Percentiles rank a stretch among this genome's conserved stretches.
Evolutionary conservation across 768 basidiomycete species (phyloP).

Genomic region (Tylopilus plumbeoviolaceoides): DNA sequence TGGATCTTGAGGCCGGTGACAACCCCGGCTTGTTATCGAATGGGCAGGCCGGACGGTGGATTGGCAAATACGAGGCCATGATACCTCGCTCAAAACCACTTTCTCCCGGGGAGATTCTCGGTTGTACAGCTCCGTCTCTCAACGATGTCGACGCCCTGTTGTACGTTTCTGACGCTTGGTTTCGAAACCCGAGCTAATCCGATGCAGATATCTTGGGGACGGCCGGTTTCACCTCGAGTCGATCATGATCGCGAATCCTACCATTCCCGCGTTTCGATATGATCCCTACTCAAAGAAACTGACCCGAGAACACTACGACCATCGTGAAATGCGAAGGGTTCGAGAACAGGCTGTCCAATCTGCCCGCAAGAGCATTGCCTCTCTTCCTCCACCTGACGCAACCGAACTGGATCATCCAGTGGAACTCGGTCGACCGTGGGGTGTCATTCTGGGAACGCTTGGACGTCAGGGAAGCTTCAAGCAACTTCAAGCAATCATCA

Average conservation of each 20-base stretch:
- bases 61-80: conserved; percentile 64
- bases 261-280: conserved; percentile 93
- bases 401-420: conserved; percentile 3
- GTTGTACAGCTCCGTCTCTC: conserved; percentile 90
- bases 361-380: conserved; percentile 63
- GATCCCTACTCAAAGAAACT: conserved; percentile 98
- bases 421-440: conserved; percentile 56
- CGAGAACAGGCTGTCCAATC: conserved; percentile 71
- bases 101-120: conserved; percentile 94
- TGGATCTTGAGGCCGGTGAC: conserved; percentile 29
- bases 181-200: conserved; percentile 1
- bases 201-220: conserved; percentile 88
- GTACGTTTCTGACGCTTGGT: conserved; percentile 41
- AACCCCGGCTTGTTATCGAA: not conserved
- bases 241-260: conserved; percentile 99
- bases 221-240: conserved; percentile 98
- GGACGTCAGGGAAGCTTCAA: conserved; percentile 91
- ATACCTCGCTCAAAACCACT: conserved; percentile 90
- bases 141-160: conserved; percentile 83
- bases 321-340: conserved; percentile 76
- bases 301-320: conserved; percentile 88
- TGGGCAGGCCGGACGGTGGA: conserved; percentile 35
- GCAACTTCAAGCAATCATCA: conserved; percentile 81
- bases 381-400: conserved; percentile 10
- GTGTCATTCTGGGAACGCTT: conserved; percentile 88